These are phyloP conservation scores for Saccharomycopsis schoenii DNA, from an alignment of 805 yeast genomes.

Conservation along the genomic window DNA sequence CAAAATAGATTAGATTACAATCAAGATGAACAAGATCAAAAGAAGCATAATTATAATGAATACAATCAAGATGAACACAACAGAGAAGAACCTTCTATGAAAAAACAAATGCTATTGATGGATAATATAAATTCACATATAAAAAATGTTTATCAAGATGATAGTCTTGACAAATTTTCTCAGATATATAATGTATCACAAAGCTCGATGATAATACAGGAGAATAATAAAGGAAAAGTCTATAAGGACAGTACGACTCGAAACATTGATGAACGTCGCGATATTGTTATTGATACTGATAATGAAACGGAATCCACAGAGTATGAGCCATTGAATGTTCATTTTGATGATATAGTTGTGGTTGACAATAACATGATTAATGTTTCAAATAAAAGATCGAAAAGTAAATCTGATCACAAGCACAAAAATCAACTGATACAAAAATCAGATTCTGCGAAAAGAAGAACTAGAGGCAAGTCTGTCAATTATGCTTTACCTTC, in stretches of 20 bases:
- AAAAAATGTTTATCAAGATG: not conserved
- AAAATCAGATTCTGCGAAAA: slow-evolving; percentile 23
- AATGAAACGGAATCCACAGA: slow-evolving; percentile 18
- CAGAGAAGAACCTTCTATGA: not conserved
- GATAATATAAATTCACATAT: not conserved
- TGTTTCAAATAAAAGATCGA: not conserved
- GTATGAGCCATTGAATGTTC: slow-evolving; percentile 17
- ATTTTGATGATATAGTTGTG: slow-evolving; percentile 18
- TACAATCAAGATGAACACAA: not conserved
- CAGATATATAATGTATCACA: not conserved
- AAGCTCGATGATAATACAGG: not conserved
- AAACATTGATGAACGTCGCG: slow-evolving; percentile 2
- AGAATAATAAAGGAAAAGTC: slow-evolving; percentile 4
- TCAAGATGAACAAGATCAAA: too few relatives aligned
- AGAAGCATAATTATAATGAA: too few relatives aligned
- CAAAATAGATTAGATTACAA: not conserved
- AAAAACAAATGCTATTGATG: not conserved
- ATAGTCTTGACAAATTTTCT: not conserved
- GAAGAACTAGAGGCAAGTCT: slow-evolving; percentile 45
- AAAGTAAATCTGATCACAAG: not conserved
- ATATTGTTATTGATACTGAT: slow-evolving; percentile 4
- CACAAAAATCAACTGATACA: not conserved
- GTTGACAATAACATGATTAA: not conserved
- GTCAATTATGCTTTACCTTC: slow-evolving; percentile 65
- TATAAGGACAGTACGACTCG: not conserved